Evolutionary conservation across 805 yeast species (phyloP).

Genomic region (Lipomyces sp.): DNA sequence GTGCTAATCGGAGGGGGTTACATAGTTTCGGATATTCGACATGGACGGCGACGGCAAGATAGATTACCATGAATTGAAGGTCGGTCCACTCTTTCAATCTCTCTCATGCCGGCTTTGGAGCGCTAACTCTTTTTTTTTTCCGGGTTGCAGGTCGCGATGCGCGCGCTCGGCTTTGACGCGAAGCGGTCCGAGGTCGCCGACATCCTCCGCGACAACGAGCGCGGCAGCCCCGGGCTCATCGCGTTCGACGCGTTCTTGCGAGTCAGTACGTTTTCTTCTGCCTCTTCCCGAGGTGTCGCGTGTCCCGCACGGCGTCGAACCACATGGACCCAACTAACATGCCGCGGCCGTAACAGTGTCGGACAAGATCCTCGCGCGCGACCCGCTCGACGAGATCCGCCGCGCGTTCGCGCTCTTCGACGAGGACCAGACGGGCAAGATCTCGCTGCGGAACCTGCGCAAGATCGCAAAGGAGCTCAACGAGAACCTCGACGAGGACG

Average conservation of each 20-base stretch:
- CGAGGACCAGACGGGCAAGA: constrained; percentile 82
- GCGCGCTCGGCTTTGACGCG: constrained; percentile 90
- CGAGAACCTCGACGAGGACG: constrained; percentile 88
- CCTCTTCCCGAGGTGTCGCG: constrained; percentile 14
- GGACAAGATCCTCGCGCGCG: constrained; percentile 76
- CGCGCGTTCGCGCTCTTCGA: constrained; percentile 89
- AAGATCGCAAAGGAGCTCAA: constrained; percentile 91
- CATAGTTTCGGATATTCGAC: constrained; percentile 73
- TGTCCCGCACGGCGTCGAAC: constrained; percentile 7
- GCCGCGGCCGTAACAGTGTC: too few relatives aligned
- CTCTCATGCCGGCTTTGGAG: background rate
- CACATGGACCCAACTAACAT: too few relatives aligned
- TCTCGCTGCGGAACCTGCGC: constrained; percentile 71
- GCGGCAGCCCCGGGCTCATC: constrained; percentile 67
- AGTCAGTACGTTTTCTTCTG: constrained; percentile 49
- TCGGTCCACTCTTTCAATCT: background rate
- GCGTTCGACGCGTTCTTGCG: constrained; percentile 77
- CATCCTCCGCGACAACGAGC: constrained; percentile 75
- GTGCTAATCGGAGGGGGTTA: too few relatives aligned
- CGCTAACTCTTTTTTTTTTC: background rate
- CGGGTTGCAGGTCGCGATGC: constrained; percentile 61
- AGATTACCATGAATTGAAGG: constrained; percentile 86
- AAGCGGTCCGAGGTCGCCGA: constrained; percentile 75
- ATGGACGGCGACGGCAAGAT: constrained; percentile 86
- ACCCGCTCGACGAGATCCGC: constrained; percentile 87